Evolutionary conservation across 1,284 basidiomycete genomes (phyloP).

Genomic region (Wallemia ichthyophaga): DNA sequence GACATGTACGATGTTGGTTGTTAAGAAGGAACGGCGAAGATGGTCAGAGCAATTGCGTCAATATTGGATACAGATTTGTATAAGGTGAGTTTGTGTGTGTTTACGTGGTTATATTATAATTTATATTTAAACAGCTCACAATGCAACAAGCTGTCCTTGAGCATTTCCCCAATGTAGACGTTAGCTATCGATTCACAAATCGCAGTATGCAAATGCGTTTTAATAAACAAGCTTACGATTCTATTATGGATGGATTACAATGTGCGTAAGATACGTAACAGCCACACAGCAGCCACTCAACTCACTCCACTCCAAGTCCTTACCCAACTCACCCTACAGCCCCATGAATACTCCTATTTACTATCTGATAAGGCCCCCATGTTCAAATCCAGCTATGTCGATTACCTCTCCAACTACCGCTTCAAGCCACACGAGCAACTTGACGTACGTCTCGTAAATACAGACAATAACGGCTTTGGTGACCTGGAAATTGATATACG

Average conservation of each 20-base stretch:
- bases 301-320: conserved; percentile 24
- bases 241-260: conserved; percentile 31
- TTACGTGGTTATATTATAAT: too few species aligned
- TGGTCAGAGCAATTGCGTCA: conserved; percentile 17
- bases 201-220: conserved; percentile 42
- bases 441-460: conserved; percentile 25
- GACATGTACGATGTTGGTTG: neutral
- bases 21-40: neutral
- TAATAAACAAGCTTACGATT: conserved; percentile 33
- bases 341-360: conserved; percentile 21
- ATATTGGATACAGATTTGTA: conserved; percentile 87
- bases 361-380: conserved; percentile 16
- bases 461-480: conserved; percentile 25
- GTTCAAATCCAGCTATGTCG: conserved; percentile 44
- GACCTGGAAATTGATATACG: conserved; percentile 37
- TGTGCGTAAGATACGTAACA: conserved; percentile 22
- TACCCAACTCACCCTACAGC: conserved; percentile 27
- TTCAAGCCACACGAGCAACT: conserved; percentile 56
- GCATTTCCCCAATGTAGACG: conserved; percentile 35
- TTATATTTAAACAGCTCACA: too few species aligned
- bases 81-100: conserved; percentile 52
- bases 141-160: conserved; percentile 83
- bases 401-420: conserved; percentile 35
- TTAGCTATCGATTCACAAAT: conserved; percentile 61
- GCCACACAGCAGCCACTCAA: neutral